Base-by-base conservation (phyloP, 2,329 filamentous ascomycete genomes). In the Sporothrix luriei region DNA sequence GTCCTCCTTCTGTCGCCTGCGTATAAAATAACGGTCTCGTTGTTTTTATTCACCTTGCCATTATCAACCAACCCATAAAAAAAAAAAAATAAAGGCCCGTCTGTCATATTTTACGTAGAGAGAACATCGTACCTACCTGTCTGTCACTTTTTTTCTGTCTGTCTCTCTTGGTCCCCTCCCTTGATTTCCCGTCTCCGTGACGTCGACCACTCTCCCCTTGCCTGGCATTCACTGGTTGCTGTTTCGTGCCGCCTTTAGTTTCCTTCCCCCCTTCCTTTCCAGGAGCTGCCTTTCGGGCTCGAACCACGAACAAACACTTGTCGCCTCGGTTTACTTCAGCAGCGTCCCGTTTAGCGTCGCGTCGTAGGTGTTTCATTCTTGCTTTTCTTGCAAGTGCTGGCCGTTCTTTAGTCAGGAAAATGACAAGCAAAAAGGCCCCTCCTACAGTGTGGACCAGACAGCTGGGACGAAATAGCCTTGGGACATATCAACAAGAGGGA, bases 221-320 rank as follows among this genome's bases (percentile, higher is more conserved):
- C 24, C 55, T 43, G 55, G 24, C 43, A 21, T 40, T 59, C 55
- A 59, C 29, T n/a, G n/a, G 16, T 29, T 19, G 7, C 2, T 55
- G 24, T 24, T 55, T 26, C 26, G 19, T 55, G 24, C 26, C 19
- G 24, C 33, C 33, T 9, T 38, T 40, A 11, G 16, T 29, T 11
- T 59, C 21, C 54, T n/a, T n/a, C 54, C 54, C 54, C 54, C 38
- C 26, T 57, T n/a, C n/a, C n/a, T n/a, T n/a, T n/a, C 26, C 38
- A 19, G 26, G 26, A 26, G 51, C 14, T 16, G 14, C 9, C 54
- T 33, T 33, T 38, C 26, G 26, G 26, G 16, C 16, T 57, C 54
- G 19, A 38, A 57, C 19, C 9, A 55, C 54, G 19, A 38, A 57
- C 19, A 19, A 55, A 10, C 49, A n/a, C 54, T 26, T 29, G n/a